A percentile compares a stretch with the other conserved stretches of the same genome.
These are phyloP conservation scores for Neospermospora avenae DNA, from an alignment of 2,329 filamentous ascomycete species.

Conservation along the genomic window DNA sequence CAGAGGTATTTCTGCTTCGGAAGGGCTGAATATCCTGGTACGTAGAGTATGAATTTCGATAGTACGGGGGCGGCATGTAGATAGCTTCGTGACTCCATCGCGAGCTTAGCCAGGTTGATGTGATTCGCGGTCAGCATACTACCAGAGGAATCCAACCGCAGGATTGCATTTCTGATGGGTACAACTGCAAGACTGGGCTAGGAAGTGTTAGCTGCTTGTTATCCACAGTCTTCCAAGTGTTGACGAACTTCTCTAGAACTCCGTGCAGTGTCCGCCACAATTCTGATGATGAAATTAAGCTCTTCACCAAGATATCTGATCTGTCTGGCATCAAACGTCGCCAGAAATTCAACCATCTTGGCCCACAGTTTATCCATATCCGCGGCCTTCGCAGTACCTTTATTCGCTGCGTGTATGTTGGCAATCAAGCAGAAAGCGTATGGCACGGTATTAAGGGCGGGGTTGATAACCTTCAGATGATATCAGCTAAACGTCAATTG, in stretches of 20 bases:
- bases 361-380: constrained; percentile 43
- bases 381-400: constrained; percentile 28
- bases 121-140: constrained; percentile 65
- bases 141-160: constrained; percentile 63
- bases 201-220: constrained; percentile 13
- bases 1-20: constrained; percentile 41
- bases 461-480: constrained; percentile 40
- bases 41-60: constrained; percentile 63
- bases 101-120: constrained; percentile 53
- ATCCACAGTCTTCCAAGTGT: background rate
- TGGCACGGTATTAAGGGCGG: constrained; percentile 54
- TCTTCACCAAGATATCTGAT: constrained; percentile 50
- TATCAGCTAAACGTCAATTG: constrained; percentile 12
- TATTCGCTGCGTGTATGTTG: constrained; percentile 41
- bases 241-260: constrained; percentile 25
- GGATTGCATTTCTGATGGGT: constrained; percentile 46
- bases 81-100: constrained; percentile 51
- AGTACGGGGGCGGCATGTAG: constrained; percentile 57
- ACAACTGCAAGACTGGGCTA: constrained; percentile 29
- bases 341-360: constrained; percentile 40
- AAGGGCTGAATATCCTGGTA: constrained; percentile 47
- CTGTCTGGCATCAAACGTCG: constrained; percentile 50
- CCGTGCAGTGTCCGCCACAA: constrained; percentile 27
- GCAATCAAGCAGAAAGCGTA: constrained; percentile 54
- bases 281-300: constrained; percentile 44